Base-by-base conservation (phyloP, 371 early-diverging fungal genomes). In the Circinella minor region DNA sequence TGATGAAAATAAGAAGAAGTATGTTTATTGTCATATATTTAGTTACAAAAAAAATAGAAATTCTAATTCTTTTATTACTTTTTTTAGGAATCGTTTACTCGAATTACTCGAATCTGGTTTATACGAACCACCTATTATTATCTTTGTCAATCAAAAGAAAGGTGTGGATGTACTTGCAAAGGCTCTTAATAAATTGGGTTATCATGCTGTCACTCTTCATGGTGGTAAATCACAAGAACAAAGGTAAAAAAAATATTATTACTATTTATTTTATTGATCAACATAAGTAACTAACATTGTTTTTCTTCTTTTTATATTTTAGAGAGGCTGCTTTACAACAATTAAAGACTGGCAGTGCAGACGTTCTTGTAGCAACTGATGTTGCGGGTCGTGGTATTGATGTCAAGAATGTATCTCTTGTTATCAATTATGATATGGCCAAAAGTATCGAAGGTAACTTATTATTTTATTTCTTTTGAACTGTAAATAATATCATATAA, bases 341-440 rank as follows among this genome's bases (percentile, higher is more conserved):
- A 68, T 80, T 96, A 61, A 93, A 93, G 74, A 85, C 77, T 63
- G 95, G 96, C 37, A 80, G 83, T 62, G 91, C 91, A 47, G 90
- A 92, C 71, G 86, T 87, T 11, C 73, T 97, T 55, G 94, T 99
- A 55, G 99, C 99, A 10, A 99, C 99, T 1, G 96, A 96, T 83
- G 98, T 99, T 14, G 99, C 99, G 15, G 97, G 96, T 49, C 94
- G 99, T 80, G 99, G 99, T 84, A 94, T 99, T 74, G 99, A 99
- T 84, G 89, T 99, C 68, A 95, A 95, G 80, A 93, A 99, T 74
- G 95, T 99, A 34, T 94, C 95, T 7, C 81, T 98, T 60, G 99
- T 99, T 5, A 80, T 99, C 74, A 99, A 99, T 77, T 99, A 91
- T 77, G 98, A 99, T 76, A 95, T 99, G 95, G 93, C 98, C 63